Conservation (phyloP, 106 monocot species). For the Gastrodia elata region DNA sequence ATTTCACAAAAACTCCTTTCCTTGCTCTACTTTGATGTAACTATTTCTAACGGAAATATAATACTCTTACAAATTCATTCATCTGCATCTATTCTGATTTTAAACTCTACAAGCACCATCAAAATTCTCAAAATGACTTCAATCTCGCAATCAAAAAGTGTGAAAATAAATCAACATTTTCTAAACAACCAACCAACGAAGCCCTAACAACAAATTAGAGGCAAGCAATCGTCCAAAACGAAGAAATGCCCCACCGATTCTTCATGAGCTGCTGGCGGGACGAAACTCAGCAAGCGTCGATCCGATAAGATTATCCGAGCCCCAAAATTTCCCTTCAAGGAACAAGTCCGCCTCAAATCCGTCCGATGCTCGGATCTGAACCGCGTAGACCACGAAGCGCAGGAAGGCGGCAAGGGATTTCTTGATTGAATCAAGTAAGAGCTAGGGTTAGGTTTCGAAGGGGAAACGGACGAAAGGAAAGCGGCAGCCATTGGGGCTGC, state of each 20-base stretch:
- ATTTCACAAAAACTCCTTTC: not conserved
- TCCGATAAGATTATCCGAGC: not conserved
- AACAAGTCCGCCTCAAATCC: not conserved
- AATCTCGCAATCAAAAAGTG: too few relatives aligned
- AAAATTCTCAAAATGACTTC: not conserved
- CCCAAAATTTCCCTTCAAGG: not conserved
- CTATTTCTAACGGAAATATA: not conserved
- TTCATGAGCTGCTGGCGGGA: conserved; percentile 11
- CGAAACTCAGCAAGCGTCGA: conserved; percentile 5
- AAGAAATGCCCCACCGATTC: conserved; percentile 26
- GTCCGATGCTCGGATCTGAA: not conserved
- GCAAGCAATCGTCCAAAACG: not conserved
- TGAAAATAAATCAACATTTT: not conserved
- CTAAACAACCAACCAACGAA: not conserved
- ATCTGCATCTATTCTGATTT: not conserved
- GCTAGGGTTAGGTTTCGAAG: conserved; percentile 18
- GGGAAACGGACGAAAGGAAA: conserved; percentile 9
- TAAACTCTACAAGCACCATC: not conserved
- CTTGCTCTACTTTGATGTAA: not conserved
- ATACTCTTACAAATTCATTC: not conserved
- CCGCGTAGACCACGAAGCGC: not conserved
- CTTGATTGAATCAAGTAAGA: not conserved
- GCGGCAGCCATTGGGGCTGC: conserved; percentile 16
- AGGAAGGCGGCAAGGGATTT: not conserved
- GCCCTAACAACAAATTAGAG: not conserved